A percentile compares a stretch with the other conserved stretches of the same genome.
Evolutionary conservation across 495 filamentous ascomycete species (phyloP).

Genomic region (Penicillium waksmanii): DNA sequence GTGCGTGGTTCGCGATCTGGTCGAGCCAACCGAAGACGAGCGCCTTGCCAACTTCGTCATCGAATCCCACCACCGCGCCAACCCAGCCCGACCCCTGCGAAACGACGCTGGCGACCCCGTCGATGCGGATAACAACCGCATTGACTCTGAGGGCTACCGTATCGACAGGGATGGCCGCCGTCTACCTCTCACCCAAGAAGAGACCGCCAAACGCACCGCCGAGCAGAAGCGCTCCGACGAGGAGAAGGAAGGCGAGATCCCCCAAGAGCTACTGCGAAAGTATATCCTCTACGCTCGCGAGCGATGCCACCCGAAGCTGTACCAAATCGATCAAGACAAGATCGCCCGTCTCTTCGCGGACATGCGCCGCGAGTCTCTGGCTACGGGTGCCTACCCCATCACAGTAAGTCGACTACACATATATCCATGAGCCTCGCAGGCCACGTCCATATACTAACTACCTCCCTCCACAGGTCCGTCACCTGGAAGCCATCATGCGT

Average conservation of each 20-base stretch:
- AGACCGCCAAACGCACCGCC: slow-evolving; percentile 38
- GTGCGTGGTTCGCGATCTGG: slow-evolving; percentile 94
- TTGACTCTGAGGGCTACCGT: slow-evolving; percentile 51
- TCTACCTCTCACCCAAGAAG: slow-evolving; percentile 40
- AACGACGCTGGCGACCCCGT: slow-evolving; percentile 61
- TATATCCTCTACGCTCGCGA: slow-evolving; percentile 97
- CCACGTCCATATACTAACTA: slow-evolving; percentile 9
- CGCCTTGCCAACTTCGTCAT: slow-evolving; percentile 94
- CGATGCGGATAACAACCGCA: slow-evolving; percentile 60
- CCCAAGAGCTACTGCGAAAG: slow-evolving; percentile 91
- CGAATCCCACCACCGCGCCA: slow-evolving; percentile 85
- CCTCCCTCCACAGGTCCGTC: slow-evolving; percentile 72
- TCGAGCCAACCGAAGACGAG: slow-evolving; percentile 96
- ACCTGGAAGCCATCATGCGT: slow-evolving; percentile 96
- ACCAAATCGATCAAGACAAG: slow-evolving; percentile 98
- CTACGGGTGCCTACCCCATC: slow-evolving; percentile 96
- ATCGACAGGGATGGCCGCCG: slow-evolving; percentile 40
- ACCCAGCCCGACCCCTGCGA: slow-evolving; percentile 65
- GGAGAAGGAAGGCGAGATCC: slow-evolving; percentile 76
- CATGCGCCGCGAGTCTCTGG: slow-evolving; percentile 89
- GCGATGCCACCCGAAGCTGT: slow-evolving; percentile 86
- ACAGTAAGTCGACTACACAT: slow-evolving; percentile 65
- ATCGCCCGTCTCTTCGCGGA: slow-evolving; percentile 92
- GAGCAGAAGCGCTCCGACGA: slow-evolving; percentile 53
- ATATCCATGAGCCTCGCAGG: neutral